Evolutionary conservation across 2,329 filamentous ascomycete genomes (phyloP).

Genomic region (Curvularia lunata): DNA sequence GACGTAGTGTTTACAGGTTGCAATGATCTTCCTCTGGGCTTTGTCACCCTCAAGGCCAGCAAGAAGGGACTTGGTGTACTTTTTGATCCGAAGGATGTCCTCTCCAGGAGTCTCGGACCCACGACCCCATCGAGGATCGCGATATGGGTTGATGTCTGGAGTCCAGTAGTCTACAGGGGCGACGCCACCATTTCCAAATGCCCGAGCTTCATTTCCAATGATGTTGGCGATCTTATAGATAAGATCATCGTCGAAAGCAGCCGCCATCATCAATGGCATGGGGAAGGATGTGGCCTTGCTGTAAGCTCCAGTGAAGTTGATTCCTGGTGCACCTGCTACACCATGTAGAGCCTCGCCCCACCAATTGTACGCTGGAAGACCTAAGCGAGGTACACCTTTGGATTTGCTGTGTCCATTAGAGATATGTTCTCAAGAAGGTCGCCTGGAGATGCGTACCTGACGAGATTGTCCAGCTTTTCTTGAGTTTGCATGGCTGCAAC

Average conservation of each 20-base stretch:
- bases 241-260: slow-evolving; percentile 68
- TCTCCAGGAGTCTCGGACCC: slow-evolving; percentile 65
- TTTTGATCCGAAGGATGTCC: slow-evolving; percentile 58
- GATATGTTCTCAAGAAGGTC: slow-evolving; percentile 32
- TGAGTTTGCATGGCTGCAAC: slow-evolving; percentile 59
- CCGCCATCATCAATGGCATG: slow-evolving; percentile 66
- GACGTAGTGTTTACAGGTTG: slow-evolving; percentile 57
- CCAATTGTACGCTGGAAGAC: slow-evolving; percentile 60
- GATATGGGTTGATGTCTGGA: slow-evolving; percentile 71
- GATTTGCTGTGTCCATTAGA: slow-evolving; percentile 55
- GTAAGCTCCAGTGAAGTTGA: slow-evolving; percentile 62
- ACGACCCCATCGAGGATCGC: slow-evolving; percentile 68
- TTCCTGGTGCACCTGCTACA: slow-evolving; percentile 61
- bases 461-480: slow-evolving; percentile 56
- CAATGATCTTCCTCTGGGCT: slow-evolving; percentile 46
- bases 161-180: slow-evolving; percentile 66
- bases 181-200: slow-evolving; percentile 66
- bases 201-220: slow-evolving; percentile 66
- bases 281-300: slow-evolving; percentile 70
- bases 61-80: slow-evolving; percentile 51
- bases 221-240: slow-evolving; percentile 63
- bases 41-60: slow-evolving; percentile 23
- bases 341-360: slow-evolving; percentile 69
- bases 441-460: slow-evolving; percentile 18
- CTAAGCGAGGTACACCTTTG: slow-evolving; percentile 62